These are phyloP conservation scores for Ganoderma resinaceum DNA, from an alignment of 1,284 basidiomycete species.

Conservation along the genomic window DNA sequence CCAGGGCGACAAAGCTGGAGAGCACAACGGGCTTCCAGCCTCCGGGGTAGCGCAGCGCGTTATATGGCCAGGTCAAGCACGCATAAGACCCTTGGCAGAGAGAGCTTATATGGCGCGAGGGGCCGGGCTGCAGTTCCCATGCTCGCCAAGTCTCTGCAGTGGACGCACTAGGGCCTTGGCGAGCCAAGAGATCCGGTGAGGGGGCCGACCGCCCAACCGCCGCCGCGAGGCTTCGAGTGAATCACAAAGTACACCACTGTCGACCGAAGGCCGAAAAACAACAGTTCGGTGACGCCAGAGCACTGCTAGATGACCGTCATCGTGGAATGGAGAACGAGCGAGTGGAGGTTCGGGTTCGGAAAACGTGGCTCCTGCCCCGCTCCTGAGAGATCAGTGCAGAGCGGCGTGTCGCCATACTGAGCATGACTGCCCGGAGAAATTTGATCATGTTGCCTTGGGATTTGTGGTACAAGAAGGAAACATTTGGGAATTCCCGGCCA, in stretches of 20 bases:
- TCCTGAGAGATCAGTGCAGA: too few relatives aligned
- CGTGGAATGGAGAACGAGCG: neutral
- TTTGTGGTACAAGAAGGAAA: neutral
- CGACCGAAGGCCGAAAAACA: neutral
- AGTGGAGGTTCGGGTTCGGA: neutral
- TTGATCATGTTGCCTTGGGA: neutral
- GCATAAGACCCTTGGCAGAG: conserved; percentile 29
- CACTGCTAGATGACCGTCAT: neutral
- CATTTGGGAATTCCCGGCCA: neutral
- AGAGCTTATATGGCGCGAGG: conserved; percentile 24
- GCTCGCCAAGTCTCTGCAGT: conserved; percentile 29
- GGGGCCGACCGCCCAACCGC: neutral
- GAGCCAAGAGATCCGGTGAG: conserved; percentile 29
- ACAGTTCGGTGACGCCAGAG: neutral
- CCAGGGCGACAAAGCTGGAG: neutral
- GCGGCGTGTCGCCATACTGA: neutral
- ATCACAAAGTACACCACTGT: neutral
- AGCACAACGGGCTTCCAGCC: neutral
- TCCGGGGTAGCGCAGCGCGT: conserved; percentile 12
- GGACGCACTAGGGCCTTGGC: conserved; percentile 24
- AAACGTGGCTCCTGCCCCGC: neutral
- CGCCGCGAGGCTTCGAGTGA: neutral
- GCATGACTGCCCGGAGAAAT: neutral
- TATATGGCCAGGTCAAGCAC: conserved; percentile 27
- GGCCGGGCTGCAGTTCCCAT: conserved; percentile 23